Evolutionary conservation across 2,329 filamentous ascomycete species (phyloP), one percentile per base, ranked within the genome.

Genomic region (Penicillium concentricum): DNA sequence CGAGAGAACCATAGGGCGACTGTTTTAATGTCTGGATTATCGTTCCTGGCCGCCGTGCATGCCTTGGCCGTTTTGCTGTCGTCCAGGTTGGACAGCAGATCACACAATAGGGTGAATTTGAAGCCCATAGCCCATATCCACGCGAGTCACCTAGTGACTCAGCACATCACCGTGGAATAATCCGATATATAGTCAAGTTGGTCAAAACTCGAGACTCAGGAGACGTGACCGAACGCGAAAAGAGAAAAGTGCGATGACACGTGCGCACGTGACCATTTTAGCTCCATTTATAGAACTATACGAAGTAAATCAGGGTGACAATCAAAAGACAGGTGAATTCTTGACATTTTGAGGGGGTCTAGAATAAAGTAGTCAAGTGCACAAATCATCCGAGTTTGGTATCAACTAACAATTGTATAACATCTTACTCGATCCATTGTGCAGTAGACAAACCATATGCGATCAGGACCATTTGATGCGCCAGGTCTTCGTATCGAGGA

Each of bases 1-100:
- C 78, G 75, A 15, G 71, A 69, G 72, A 95, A 94, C 92, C 92
- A 97, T 28, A 78, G 72, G 10, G 76, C 68, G 35, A 91, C 79
- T 5, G 73, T 74, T n/a, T 74, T 79, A 71, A 64, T 76, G 71
- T 63, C 75, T 61, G 60, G 71, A 56, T 71, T 65, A 15, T 64
- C 62, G 38, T 56, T 65, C 54, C 54, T 71, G 18, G 69, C 61
- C 13, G 69, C 58, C 8, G 69, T 70, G 5, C 69, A 59, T 8
- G 68, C 69, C 56, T 75, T 77, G 24, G 71, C 38, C 34, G 65
- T 64, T 69, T 70, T 66, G 57, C 82, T 76, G 10, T 73, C 70
- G 63, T 92, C 85, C 16, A 92, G 79, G 24, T 81, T 76, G 59
- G 92, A 85, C 42, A 96, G 80, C 4, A 96, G 79, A 59, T 89